Base-by-base conservation (phyloP, 495 filamentous ascomycete species). In the Xylona heveae region DNA sequence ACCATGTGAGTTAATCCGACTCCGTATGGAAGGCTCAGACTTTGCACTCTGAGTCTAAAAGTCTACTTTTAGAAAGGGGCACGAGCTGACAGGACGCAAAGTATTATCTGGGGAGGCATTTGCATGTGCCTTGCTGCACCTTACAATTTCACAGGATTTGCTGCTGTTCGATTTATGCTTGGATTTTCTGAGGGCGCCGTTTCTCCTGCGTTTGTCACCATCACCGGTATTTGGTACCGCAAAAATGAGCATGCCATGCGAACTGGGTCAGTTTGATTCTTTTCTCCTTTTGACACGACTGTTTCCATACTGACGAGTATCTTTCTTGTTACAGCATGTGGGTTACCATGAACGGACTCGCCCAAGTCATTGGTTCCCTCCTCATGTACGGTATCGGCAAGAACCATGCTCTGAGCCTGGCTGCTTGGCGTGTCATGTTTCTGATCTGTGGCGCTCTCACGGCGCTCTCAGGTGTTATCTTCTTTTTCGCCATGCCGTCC, bases 361-460 rank as follows among this genome's bases (percentile, higher is more conserved):
- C 59, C 30, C 55, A 56, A 21, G 43, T 56, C 24, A 38, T 57
- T 15, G 51, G 45, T 16, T 45, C 50, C 25, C 34, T 47, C 13
- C 40, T 46, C 12, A 40, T 58, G n/a, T 53, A 53, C 37, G 51
- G 50, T 7, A 55, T 55, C 24, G 52, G 52, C n/a, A 41, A 53
- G 15, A 39, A 30, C 20, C 36, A 45, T 25, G 37, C 44, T 22
- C n/a, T n/a, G n/a, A 41, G 46, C 3, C 47, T 55, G 12, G 40
- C 51, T 23, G 42, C 50, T 3, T 53, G 52, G 52, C 37, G 52
- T 17, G 51, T 51, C 26, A 52, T 53, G 41, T 52, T 47, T 26
- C 18, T 52, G 27, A 51, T 51, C 36, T 43, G 52, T 4, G 52
- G 52, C 19, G 27, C 40, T 14, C 31, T 47, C 33, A 53, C 50